Percentiles rank a stretch among this genome's conserved stretches.
These are phyloP conservation scores for Carex cristatella DNA, from an alignment of 176 grass and related monocot species.

Conservation along the genomic window DNA sequence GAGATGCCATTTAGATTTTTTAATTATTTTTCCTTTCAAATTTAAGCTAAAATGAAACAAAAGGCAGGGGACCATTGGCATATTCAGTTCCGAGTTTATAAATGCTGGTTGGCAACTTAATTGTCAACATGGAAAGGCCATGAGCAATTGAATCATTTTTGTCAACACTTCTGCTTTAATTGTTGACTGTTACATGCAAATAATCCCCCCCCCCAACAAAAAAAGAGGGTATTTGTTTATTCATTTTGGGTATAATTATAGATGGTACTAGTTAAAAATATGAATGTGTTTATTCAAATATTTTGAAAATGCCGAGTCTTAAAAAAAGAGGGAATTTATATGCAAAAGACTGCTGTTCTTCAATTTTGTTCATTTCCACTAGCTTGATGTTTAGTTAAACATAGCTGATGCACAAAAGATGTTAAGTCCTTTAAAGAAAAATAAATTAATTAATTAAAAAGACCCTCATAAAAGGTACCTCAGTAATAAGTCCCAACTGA, in stretches of 20 bases:
- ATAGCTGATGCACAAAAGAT: background rate
- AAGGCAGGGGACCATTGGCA: background rate
- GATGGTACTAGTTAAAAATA: no score
- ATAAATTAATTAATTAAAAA: background rate
- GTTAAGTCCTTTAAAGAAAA: background rate
- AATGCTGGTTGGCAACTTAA: background rate
- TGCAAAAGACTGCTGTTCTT: background rate
- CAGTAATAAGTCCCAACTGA: slow-evolving; percentile 85
- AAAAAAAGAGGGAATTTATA: background rate
- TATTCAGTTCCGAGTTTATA: background rate
- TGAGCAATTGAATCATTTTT: no score
- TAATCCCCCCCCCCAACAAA: no score
- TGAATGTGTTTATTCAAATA: background rate
- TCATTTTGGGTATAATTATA: no score
- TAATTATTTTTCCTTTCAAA: background rate
- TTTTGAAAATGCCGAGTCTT: background rate
- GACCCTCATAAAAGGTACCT: slow-evolving; percentile 42
- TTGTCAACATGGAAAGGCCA: no score
- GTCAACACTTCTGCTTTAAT: no score
- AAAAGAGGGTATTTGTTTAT: no score
- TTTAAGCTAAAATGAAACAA: slow-evolving; percentile 2
- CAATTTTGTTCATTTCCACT: background rate
- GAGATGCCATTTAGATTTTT: background rate
- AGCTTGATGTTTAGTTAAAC: background rate
- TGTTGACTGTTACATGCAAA: no score